Evolutionary conservation across 148 eudicot species (phyloP).

Genomic region (Rhododendron mucronatum): DNA sequence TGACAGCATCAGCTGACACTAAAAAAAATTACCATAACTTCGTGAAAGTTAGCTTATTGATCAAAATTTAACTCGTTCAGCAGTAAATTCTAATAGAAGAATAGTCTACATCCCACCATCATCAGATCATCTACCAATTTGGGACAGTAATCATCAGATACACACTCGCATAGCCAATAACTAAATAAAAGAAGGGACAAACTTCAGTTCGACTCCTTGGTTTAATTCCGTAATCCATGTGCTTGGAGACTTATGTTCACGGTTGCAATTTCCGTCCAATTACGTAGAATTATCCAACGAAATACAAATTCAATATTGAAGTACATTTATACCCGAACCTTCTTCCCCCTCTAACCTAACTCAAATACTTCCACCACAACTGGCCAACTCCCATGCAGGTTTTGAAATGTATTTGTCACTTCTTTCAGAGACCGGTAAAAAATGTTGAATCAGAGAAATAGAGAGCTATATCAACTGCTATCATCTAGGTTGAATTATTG

Average conservation of each 20-base stretch:
- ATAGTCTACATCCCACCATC: neutral
- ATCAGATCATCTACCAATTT: neutral
- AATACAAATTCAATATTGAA: neutral
- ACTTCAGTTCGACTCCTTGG: neutral
- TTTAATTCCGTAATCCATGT: neutral
- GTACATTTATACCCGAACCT: neutral
- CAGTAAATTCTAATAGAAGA: neutral
- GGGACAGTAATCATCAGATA: neutral
- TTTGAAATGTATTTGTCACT: neutral
- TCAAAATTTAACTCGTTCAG: neutral
- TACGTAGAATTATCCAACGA: neutral
- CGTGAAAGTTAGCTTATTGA: neutral
- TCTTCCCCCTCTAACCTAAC: neutral
- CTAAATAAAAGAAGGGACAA: neutral
- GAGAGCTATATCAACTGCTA: neutral
- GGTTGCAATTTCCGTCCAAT: neutral
- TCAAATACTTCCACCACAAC: neutral
- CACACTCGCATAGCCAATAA: neutral
- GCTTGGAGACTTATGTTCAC: neutral
- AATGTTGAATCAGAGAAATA: neutral
- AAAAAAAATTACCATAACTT: neutral
- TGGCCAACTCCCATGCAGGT: neutral
- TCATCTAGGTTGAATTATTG: neutral
- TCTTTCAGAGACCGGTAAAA: neutral
- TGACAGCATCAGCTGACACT: conserved; percentile 4